Conservation (phyloP, 176 grass and related monocot genomes). For the Oryza meyeriana region DNA sequence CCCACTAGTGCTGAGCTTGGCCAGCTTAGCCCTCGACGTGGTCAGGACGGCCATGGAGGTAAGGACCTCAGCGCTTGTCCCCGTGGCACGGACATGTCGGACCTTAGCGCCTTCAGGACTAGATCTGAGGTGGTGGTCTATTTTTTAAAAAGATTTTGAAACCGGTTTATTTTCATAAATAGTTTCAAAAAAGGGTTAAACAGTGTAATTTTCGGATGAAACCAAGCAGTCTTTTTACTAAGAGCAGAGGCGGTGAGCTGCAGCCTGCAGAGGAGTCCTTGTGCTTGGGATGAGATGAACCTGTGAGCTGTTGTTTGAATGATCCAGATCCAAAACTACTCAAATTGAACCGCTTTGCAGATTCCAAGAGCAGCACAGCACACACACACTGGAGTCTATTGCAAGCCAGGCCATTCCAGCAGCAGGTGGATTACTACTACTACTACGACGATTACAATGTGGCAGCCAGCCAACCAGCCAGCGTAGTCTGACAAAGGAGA, state of each 20-base stretch:
- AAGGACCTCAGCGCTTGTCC: no score
- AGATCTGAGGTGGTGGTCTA: no score
- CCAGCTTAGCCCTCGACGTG: no score
- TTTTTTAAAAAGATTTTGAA: no score
- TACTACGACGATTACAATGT: slow-evolving; percentile 12
- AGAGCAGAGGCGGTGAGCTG: slow-evolving; percentile 12
- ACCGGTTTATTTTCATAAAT: no score
- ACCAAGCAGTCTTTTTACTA: no score
- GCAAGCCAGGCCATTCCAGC: slow-evolving; percentile 40
- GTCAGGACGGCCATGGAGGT: no score
- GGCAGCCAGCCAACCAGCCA: slow-evolving; percentile 29
- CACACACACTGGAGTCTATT: slow-evolving; percentile 44
- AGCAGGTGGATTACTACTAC: background rate
- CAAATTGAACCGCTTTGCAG: slow-evolving; percentile 63
- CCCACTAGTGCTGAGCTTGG: no score
- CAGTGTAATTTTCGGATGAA: no score
- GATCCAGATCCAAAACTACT: slow-evolving; percentile 63
- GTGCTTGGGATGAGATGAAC: slow-evolving; percentile 37
- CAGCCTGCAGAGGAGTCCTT: background rate
- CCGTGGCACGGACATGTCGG: no score
- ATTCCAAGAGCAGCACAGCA: slow-evolving; percentile 42
- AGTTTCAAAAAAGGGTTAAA: no score
- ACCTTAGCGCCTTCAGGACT: no score
- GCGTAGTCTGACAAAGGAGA: slow-evolving; percentile 46
- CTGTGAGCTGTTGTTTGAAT: slow-evolving; percentile 40